Evolutionary conservation across 2,329 filamentous ascomycete genomes (phyloP), one percentile per base, ranked within the genome.

Genomic region (Dactylellina cionopaga): DNA sequence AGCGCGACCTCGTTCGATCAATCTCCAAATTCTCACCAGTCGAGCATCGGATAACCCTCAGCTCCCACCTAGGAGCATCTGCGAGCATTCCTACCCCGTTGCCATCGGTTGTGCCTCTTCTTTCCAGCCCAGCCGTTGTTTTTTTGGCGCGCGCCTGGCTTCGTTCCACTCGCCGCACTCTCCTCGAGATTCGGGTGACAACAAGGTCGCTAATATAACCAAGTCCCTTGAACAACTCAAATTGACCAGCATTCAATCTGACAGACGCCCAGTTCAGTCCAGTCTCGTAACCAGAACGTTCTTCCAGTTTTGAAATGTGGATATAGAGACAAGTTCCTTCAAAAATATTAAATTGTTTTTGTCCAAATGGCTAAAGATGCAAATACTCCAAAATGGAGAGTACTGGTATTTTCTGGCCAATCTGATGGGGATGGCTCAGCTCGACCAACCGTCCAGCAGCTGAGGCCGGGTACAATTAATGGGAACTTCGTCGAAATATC

Each of bases 371-470:
- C 59, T 5, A 72, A 72, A 29, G 68, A 72, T 15, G 41, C 59
- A 17, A 59, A 65, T 13, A 11, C 29, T 24, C 35, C 52, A 10
- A 65, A 64, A 24, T 72, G 68, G 68, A 72, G 68, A 54, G 65
- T 72, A 59, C 47, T 72, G 7, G 15, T 65, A 5, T 59, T 64
- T 35, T 56, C 65, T 58, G 44, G 59, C 22, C 68, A 72, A 24
- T 72, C 68, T 19, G 68, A 72, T 60, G 68, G 68, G 27, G 41
- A 72, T 56, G 24, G 52, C 5, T 65, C 59, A 17, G 68, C 68
- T 31, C 59, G 68, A 43, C 68, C 68, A 10, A 46, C 55, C n/a
- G 24, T 47, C 43, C 68, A 72, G 31, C 68, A 60, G 24, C 41
- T 64, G 39, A 44, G 54, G 15, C 49, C 65, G 5, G 65, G 43